Conservation (phyloP, 129 eudicot species). For the Heracleum sosnowskyi region DNA sequence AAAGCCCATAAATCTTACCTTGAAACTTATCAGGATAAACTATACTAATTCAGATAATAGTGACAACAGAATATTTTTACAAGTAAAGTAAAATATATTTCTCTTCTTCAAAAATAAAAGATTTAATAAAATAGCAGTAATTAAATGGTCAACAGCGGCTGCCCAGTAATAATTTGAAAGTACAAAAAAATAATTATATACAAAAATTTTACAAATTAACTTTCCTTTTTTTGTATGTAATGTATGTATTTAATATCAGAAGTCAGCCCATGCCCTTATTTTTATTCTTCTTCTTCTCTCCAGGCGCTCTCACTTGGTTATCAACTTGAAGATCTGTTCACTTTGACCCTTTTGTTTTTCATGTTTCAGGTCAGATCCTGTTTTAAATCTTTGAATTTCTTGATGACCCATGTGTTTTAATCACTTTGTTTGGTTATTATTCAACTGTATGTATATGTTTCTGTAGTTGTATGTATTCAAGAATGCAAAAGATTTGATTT, state of each 20-base stretch:
- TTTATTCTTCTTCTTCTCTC: neutral
- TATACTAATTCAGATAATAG: too few species aligned
- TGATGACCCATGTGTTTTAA: neutral
- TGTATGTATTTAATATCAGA: neutral
- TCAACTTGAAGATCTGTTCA: conserved; percentile 37
- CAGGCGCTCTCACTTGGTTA: conserved; percentile 16
- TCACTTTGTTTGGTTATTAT: neutral
- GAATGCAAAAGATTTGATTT: neutral
- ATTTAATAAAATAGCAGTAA: neutral
- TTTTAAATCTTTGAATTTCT: neutral
- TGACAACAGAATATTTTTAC: too few species aligned
- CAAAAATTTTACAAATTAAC: neutral
- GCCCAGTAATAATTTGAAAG: neutral
- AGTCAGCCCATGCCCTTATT: conserved; percentile 7
- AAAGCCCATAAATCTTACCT: too few species aligned
- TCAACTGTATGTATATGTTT: neutral
- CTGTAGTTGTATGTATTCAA: neutral
- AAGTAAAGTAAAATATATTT: too few species aligned
- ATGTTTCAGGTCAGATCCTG: conserved; percentile 35
- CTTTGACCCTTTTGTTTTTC: conserved; percentile 19
- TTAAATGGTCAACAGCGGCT: neutral
- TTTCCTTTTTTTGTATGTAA: neutral
- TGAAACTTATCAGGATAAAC: too few species aligned
- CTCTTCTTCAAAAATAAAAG: too few species aligned
- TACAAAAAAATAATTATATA: neutral